These are phyloP conservation scores for Tylopilus sp. DNA, from an alignment of 768 basidiomycete genomes.

Conservation along the genomic window DNA sequence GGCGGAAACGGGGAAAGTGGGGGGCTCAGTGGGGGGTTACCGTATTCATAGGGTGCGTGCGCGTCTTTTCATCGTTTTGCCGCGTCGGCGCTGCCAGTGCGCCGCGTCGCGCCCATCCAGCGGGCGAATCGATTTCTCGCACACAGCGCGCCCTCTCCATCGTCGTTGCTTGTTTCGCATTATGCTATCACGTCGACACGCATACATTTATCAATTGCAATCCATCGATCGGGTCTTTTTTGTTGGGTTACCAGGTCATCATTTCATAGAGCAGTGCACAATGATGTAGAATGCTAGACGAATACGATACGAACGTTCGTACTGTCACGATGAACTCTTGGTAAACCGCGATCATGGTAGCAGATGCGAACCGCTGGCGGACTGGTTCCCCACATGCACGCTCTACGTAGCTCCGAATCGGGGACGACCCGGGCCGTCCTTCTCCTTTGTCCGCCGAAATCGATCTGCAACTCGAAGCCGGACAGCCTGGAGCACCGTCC, in stretches of 20 bases:
- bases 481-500: too few species aligned
- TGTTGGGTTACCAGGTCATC: conserved; percentile 13
- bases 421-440: too few species aligned
- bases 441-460: too few species aligned
- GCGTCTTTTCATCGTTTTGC: neutral
- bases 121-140: too few species aligned
- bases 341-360: too few species aligned
- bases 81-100: too few species aligned
- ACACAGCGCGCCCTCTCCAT: too few species aligned
- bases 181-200: conserved; percentile 4
- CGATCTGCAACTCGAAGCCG: too few species aligned
- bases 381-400: too few species aligned
- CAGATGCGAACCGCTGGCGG: too few species aligned
- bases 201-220: conserved; percentile 18
- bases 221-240: conserved; percentile 15
- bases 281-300: conserved; percentile 10
- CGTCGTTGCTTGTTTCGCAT: conserved; percentile 17
- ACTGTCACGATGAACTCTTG: too few species aligned
- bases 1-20: conserved; percentile 5
- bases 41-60: conserved; percentile 26
- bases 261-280: neutral
- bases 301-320: neutral
- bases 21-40: conserved; percentile 23
- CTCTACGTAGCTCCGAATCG: too few species aligned
- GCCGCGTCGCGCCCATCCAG: neutral